phyloP scores from a whole-genome alignment of 1,284 basidiomycete genomes.

The Quambalaria eucalypti region DNA sequence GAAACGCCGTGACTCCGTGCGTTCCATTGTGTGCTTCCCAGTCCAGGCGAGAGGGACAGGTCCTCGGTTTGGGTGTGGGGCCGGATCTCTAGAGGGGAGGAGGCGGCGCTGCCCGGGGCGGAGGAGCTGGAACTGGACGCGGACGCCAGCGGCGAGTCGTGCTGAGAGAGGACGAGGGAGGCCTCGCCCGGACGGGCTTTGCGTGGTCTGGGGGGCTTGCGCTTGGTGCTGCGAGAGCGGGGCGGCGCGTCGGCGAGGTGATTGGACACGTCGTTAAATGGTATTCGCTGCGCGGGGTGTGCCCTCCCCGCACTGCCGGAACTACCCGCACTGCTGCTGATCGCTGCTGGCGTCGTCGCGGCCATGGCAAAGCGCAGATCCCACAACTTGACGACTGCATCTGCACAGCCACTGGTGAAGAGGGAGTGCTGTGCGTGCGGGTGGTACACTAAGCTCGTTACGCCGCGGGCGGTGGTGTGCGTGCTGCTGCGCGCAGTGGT shows the following conservation, averaged over 20 bases:
- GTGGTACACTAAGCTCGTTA: conserved; percentile 31
- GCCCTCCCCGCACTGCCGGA: neutral
- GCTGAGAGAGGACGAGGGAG: neutral
- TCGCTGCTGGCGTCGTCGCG: neutral
- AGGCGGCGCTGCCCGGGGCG: neutral
- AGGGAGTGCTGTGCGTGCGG: conserved; percentile 21
- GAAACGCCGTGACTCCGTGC: conserved; percentile 37
- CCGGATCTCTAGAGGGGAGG: neutral
- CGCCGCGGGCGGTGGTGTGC: conserved; percentile 11
- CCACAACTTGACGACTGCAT: conserved; percentile 40
- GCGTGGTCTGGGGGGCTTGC: neutral
- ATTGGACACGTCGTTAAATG: neutral
- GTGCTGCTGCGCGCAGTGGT: conserved; percentile 1
- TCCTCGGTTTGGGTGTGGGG: neutral
- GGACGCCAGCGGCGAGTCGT: no score
- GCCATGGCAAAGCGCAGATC: conserved; percentile 22
- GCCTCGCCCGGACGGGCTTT: neutral
- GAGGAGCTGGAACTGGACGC: neutral
- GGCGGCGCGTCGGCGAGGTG: neutral
- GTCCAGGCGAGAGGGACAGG: neutral
- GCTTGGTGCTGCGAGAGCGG: neutral
- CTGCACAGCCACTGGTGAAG: conserved; percentile 30
- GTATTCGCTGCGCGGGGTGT: neutral
- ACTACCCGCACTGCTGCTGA: neutral
- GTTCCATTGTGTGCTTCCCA: neutral